A percentile compares a stretch with the other conserved stretches of the same genome.
phyloP scores from a whole-genome alignment of 1,139 yeast genomes.

The Arxiozyma bovina region DNA sequence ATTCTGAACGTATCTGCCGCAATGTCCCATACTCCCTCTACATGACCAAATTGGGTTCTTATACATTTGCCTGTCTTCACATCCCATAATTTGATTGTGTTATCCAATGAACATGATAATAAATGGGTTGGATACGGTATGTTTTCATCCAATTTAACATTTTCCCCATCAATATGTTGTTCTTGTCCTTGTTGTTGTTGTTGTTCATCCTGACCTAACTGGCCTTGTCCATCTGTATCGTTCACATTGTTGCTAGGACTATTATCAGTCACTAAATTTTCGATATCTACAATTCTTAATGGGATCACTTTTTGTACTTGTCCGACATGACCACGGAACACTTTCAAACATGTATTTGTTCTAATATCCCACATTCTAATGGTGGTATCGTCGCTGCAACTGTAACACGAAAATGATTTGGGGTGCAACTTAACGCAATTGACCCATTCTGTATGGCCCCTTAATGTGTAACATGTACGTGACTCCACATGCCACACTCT shows the following conservation, averaged over 20 bases:
- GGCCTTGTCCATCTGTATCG: neutral
- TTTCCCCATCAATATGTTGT: constrained; percentile 12
- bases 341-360: constrained; percentile 67
- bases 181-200: neutral
- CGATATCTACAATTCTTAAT: constrained; percentile 43
- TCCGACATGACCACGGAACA: constrained; percentile 58
- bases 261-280: constrained; percentile 34
- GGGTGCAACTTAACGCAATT: constrained; percentile 82
- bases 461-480: constrained; percentile 79
- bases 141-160: constrained; percentile 17
- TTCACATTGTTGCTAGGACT: constrained; percentile 10
- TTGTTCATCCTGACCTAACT: neutral
- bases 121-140: constrained; percentile 64
- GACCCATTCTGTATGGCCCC: constrained; percentile 93
- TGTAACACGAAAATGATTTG: constrained; percentile 66
- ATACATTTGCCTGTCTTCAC: constrained; percentile 77
- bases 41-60: constrained; percentile 92
- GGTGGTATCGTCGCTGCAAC: constrained; percentile 87
- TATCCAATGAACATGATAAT: constrained; percentile 81
- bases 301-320: constrained; percentile 90
- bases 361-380: constrained; percentile 90
- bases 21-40: constrained; percentile 95
- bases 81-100: constrained; percentile 91
- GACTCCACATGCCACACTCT: constrained; percentile 96
- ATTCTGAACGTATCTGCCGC: constrained; percentile 92